Percentiles rank a stretch among this genome's conserved stretches.
Conservation (phyloP, 2,329 filamentous ascomycete species). For the Taxawa tesnikishii region DNA sequence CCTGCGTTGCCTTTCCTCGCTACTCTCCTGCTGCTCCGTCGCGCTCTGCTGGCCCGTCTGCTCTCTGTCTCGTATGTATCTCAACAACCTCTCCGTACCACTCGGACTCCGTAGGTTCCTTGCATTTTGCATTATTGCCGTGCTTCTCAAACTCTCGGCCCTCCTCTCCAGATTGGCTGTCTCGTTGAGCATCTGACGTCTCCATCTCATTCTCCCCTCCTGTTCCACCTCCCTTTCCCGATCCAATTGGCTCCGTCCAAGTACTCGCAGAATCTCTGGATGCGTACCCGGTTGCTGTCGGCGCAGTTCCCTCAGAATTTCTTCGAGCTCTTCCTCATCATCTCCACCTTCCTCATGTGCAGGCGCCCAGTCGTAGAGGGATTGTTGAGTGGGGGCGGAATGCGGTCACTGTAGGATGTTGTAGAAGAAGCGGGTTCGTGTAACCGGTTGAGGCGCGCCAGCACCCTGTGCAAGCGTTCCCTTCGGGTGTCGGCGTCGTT, state of each 20-base stretch:
- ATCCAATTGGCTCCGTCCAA: conserved; percentile 23
- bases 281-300: conserved; percentile 24
- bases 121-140: conserved; percentile 19
- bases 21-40: conserved; percentile 14
- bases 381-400: conserved; percentile 36
- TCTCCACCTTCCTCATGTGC: conserved; percentile 24
- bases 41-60: conserved; percentile 2
- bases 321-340: conserved; percentile 25
- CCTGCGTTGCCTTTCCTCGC: conserved; percentile 15
- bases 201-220: conserved; percentile 12
- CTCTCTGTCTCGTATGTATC: conserved; percentile 28
- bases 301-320: conserved; percentile 27
- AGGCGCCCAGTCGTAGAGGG: conserved; percentile 50
- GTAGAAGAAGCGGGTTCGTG: conserved; percentile 20
- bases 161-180: conserved; percentile 2
- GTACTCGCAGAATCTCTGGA: conserved; percentile 24
- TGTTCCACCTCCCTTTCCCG: conserved; percentile 16
- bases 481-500: conserved; percentile 26
- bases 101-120: conserved; percentile 15
- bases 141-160: conserved; percentile 16
- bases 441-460: conserved; percentile 31
- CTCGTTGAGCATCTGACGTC: conserved; percentile 8
- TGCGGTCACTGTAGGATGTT: conserved; percentile 39
- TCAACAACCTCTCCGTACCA: conserved; percentile 23
- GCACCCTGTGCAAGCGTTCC: conserved; percentile 30